Conservation (phyloP, 169 alveolate genomes). For the Perkinsus marinus region DNA sequence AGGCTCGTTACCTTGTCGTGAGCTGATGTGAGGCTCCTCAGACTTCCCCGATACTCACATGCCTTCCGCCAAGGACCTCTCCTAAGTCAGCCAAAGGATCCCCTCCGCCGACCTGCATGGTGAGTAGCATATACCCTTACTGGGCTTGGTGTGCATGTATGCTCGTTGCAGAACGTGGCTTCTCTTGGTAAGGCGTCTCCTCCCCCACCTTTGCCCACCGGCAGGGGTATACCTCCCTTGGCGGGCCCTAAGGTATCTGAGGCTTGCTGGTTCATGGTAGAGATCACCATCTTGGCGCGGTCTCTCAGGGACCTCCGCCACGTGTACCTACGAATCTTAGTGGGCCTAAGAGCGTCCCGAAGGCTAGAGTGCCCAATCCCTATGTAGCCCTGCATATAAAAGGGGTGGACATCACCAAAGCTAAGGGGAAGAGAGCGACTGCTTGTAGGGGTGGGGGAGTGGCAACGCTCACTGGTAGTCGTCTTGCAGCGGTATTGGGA, state of each 20-base stretch:
- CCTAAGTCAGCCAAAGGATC: background rate
- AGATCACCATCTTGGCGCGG: background rate
- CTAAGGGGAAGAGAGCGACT: background rate
- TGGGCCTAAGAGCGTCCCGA: background rate
- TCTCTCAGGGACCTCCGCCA: background rate
- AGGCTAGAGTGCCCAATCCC: background rate
- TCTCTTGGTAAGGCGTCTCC: background rate
- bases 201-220: background rate
- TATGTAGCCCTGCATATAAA: background rate
- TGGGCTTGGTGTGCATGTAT: background rate
- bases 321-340: background rate
- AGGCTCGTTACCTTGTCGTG: background rate
- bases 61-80: background rate
- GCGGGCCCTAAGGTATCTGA: background rate
- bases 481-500: no score
- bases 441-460: background rate
- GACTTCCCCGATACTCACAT: background rate
- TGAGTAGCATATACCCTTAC: background rate
- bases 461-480: no score
- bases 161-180: background rate
- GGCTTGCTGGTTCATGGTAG: background rate
- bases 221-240: background rate
- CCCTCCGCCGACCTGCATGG: background rate
- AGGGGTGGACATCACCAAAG: background rate
- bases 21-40: background rate